Base-by-base conservation (phyloP, 768 basidiomycete genomes). In the Pleurotus giganteus region DNA sequence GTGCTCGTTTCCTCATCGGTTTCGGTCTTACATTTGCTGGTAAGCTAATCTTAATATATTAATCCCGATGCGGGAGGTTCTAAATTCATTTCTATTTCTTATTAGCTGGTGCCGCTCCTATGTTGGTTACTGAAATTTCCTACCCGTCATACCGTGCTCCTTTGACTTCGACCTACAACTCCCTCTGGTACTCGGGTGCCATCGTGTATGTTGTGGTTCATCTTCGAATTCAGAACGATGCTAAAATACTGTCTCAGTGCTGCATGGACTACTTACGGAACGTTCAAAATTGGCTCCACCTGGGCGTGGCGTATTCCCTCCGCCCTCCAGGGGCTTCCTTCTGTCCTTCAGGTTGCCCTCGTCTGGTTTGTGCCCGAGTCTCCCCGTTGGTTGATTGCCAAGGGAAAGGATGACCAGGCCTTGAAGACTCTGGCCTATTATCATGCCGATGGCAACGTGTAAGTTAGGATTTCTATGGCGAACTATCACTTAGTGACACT, bases 271-370 rank as follows among this genome's bases (percentile, higher is more conserved):
- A 89, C 89, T 1, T 94, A 83, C 65, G 91, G 90, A 21, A 88
- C 91, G 12, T 86, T 89, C 75, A 78, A 80, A 67, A 83, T 91
- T 51, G 57, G 66, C 49, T 81, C 62, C 62, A 80, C 82, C 21
- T 92, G 88, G 88, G 73, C 88, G 24, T 94, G 92, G 91, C 86
- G 94, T 63, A 75, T 91, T 50, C 90, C 91, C 17, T 90, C 89
- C 13, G 66, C 81, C 28, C 74, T 91, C 17, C 89, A 94, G 71
- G 85, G 71, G 49, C 63, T 86, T 41, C 89, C 89, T 2, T 84
- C 90, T 2, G 55, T 88, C 55, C 53, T 86, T 45, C 89, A 93
- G 66, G 65, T 94, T 53, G 49, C 60, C 59, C 66, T 94, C 34
- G 71, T 94, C 60, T 82, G 77, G 66, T 85, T 89, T 69, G 77